Percentiles rank a stretch among this genome's conserved stretches.
Evolutionary conservation across 2,329 filamentous ascomycete genomes (phyloP).

Genomic region (Aspergillus ochraceus): DNA sequence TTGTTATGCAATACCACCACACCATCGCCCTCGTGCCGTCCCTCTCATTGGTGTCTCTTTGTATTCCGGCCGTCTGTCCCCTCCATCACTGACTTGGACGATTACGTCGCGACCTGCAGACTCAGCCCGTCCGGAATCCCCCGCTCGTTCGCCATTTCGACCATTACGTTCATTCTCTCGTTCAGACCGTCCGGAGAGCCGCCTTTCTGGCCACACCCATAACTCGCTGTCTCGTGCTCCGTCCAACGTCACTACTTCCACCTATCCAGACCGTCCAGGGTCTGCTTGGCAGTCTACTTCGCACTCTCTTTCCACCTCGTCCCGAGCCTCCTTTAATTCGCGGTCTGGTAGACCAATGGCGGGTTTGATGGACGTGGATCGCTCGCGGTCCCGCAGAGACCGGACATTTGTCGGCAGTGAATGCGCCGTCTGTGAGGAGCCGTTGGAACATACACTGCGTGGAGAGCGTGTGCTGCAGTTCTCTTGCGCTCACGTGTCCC

Average conservation of each 20-base stretch:
- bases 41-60: constrained; percentile 12
- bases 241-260: constrained; percentile 22
- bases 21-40: constrained; percentile 10
- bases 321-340: constrained; percentile 38
- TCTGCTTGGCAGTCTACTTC: constrained; percentile 17
- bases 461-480: constrained; percentile 95
- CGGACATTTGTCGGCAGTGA: constrained; percentile 93
- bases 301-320: constrained; percentile 27
- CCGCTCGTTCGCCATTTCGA: constrained; percentile 33
- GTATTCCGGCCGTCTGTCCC: constrained; percentile 3
- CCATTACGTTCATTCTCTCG: constrained; percentile 33
- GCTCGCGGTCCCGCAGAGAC: constrained; percentile 78
- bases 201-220: constrained; percentile 28
- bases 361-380: constrained; percentile 71
- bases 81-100: constrained; percentile 18
- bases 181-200: constrained; percentile 31
- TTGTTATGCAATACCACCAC: constrained; percentile 14
- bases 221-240: constrained; percentile 25
- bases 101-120: constrained; percentile 25
- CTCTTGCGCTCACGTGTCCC: constrained; percentile 93
- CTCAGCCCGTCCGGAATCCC: constrained; percentile 30
- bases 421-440: constrained; percentile 96
- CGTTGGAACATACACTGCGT: constrained; percentile 88
- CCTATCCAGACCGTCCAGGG: constrained; percentile 20
- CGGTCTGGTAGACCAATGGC: constrained; percentile 52